Base-by-base conservation (phyloP, 1,284 basidiomycete species). In the Heterobasidion annosum region DNA sequence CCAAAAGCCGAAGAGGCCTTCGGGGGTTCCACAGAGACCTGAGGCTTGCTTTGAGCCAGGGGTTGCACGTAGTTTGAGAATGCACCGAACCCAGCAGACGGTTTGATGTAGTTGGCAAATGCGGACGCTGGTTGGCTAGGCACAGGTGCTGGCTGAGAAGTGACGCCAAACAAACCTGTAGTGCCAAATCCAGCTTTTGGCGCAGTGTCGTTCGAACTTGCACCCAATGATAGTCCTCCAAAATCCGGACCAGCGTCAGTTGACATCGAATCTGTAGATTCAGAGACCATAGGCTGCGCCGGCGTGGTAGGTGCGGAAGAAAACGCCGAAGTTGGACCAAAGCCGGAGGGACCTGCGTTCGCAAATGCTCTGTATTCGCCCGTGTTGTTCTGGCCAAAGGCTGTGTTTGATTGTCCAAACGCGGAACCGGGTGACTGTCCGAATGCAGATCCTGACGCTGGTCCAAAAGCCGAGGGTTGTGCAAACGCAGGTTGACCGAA, bases 1-100 rank as follows among this genome's bases (percentile, higher is more conserved):
- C 61, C 55, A 59, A 57, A 57, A 2, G 58, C 51, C 3, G 55
- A 44, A 8, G 73, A 64, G 16, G 66, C 54, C 35, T 64, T 64
- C 62, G 32, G 64, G 48, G n/a, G 63, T 16, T 40, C 50, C 7
- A 34, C n/a, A 8, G 44, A 16, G 12, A 34, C 8, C 32, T 37
- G 34, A 51, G 57, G 48, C 58, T 56, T 7, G 51, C 16, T 46
- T 50, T 53, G 42, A 63, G 56, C 19, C 62, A 57, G 12, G 61
- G 47, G 18, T 60, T 43, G 34, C 53, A 16, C 33, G 64, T 51
- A n/a, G 15, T 53, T 53, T 7, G 74, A 70, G 58, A 74, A 73
- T 7, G 68, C 70, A 15, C 73, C 74, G 61, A 72, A 70, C 0
- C 76, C 76, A 35, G 68, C 57, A 10, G 48, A 49, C 15, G 18